Evolutionary conservation across 2,329 filamentous ascomycete genomes (phyloP), one percentile per base, ranked within the genome.

Genomic region (Cladosporium sp.): DNA sequence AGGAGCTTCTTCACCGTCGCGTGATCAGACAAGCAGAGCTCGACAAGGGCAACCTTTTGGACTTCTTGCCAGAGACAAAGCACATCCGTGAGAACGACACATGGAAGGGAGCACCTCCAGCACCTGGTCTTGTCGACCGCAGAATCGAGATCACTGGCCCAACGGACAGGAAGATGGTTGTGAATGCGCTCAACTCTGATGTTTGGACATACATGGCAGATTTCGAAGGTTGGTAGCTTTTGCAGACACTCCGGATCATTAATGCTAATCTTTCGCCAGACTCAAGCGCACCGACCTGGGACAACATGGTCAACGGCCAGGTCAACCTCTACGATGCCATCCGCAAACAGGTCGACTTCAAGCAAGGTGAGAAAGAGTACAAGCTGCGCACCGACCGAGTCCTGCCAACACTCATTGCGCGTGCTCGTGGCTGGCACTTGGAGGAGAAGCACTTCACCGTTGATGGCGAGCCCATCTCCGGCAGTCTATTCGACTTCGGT

Each of bases 171-270:
- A 99, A 97, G 83, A 99, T 99, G 94, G 91, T 97, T 48, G 90
- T 97, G 62, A 99, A 99, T 74, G 94, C 94, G 9, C 73, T 97
- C 73, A 99, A 97, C 76, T 88, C 93, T 45, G 84, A 97, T 70
- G 94, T 97, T 22, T 97, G 90, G 88, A 97, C 93, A 57, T 99
- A 97, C 71, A 99, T 99, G 94, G 94, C 94, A 48, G 94, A 99
- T 76, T 96, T 99, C 66, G 94, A 99, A 78, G 93, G 92, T 94
- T 75, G 68, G 82, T 73, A 45, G 24, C 25, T 58, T 65, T 44
- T 59, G 25, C 35, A 40, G 12, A 9, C 19, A 32, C 9, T 13
- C 5, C 1, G 9, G 1, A 13, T 3, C 3, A 4, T 6, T 10
- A 15, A 13, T 17, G 35, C 50, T 53, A 53, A 53, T 19, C 13